Conservation (phyloP, 331 rosid genomes). For the Ulmus americana region DNA sequence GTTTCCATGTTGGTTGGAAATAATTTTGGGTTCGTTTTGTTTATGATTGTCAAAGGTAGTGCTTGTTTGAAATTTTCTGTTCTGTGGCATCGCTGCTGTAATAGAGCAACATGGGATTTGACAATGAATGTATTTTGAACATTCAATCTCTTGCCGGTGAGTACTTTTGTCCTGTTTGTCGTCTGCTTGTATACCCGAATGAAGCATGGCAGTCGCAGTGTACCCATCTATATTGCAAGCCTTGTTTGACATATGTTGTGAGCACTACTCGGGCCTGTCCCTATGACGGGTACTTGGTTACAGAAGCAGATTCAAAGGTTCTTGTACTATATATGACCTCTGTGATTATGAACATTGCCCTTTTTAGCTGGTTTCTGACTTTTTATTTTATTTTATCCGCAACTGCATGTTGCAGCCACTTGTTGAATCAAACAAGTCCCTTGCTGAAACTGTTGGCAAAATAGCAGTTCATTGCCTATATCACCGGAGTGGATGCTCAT, state of each 20-base stretch:
- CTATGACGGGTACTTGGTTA: slow-evolving; percentile 90
- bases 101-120: slow-evolving; percentile 71
- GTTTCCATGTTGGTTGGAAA: no score
- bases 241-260: slow-evolving; percentile 72
- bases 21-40: background rate
- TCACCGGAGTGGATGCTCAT: slow-evolving; percentile 91
- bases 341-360: background rate
- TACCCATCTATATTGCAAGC: slow-evolving; percentile 93
- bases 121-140: slow-evolving; percentile 88
- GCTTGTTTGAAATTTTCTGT: background rate
- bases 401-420: slow-evolving; percentile 58
- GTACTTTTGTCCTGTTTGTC: slow-evolving; percentile 95
- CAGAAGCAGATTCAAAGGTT: slow-evolving; percentile 94
- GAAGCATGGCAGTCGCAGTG: slow-evolving; percentile 95
- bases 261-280: slow-evolving; percentile 91
- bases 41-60: background rate
- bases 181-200: slow-evolving; percentile 78
- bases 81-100: slow-evolving; percentile 28
- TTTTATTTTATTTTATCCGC: background rate
- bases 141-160: slow-evolving; percentile 96
- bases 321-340: background rate
- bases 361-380: background rate
- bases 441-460: slow-evolving; percentile 85
- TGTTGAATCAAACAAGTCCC: slow-evolving; percentile 60
- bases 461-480: slow-evolving; percentile 81